These are phyloP conservation scores for Nymphaea colorata DNA, from an alignment of 164 flowering plant species.

Conservation along the genomic window DNA sequence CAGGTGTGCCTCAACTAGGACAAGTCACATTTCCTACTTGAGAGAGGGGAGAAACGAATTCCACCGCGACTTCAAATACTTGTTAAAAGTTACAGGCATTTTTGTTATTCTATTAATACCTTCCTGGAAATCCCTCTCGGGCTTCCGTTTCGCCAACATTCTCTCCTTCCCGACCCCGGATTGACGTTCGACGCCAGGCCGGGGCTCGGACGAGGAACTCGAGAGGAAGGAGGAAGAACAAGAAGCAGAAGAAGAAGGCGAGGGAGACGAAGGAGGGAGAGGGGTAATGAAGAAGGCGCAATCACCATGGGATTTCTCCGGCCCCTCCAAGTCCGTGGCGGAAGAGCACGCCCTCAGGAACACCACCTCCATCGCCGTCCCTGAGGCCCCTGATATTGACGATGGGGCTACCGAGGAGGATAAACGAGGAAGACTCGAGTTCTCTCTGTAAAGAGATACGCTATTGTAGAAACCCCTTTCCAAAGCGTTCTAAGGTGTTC, in stretches of 20 bases:
- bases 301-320: conserved; percentile 88
- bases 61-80: no score
- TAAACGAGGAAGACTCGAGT: conserved; percentile 29
- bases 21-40: no score
- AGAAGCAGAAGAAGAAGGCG: not conserved
- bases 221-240: not conserved
- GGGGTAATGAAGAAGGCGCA: conserved; percentile 14
- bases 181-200: conserved; percentile 48
- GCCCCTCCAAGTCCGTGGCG: conserved; percentile 61
- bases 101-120: no score
- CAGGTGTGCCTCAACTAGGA: no score
- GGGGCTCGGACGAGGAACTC: conserved; percentile 13
- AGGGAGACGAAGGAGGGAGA: conserved; percentile 5
- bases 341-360: conserved; percentile 80
- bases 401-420: conserved; percentile 31
- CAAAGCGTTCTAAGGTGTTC: not conserved
- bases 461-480: not conserved
- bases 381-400: conserved; percentile 13
- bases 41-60: no score
- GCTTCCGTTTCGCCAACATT: no score
- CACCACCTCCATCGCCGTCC: conserved; percentile 61
- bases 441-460: not conserved
- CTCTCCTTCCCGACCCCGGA: no score
- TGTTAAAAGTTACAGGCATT: no score
- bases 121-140: no score